Conservation (phyloP, 2,329 filamentous ascomycete genomes). For the Ophiosphaerella korrae region DNA sequence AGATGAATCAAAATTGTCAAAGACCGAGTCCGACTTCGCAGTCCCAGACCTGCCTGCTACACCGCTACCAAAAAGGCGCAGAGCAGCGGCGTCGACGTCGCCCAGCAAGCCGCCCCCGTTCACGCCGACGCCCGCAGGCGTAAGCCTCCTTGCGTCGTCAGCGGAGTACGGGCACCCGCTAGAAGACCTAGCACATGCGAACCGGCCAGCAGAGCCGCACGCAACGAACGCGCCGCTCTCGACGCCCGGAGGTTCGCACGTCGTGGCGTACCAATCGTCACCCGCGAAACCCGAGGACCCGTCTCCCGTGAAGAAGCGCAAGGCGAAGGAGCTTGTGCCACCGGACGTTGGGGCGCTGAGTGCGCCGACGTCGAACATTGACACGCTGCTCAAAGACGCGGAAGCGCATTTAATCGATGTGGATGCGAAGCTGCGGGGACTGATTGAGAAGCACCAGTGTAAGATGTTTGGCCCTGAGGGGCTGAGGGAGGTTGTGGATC, state of each 20-base stretch:
- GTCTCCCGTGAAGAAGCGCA: conserved; percentile 52
- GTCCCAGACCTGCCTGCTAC: conserved; percentile 30
- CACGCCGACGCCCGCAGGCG: conserved; percentile 56
- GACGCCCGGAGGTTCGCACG: conserved; percentile 71
- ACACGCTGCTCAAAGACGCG: conserved; percentile 75
- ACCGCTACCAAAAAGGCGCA: conserved; percentile 38
- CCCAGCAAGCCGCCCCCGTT: conserved; percentile 30
- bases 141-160: conserved; percentile 50
- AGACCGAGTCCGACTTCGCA: conserved; percentile 12
- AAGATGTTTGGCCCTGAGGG: conserved; percentile 80
- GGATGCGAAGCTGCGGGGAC: conserved; percentile 71
- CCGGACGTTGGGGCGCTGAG: conserved; percentile 32
- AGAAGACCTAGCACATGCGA: conserved; percentile 25
- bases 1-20: neutral
- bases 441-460: conserved; percentile 79
- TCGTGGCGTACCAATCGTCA: conserved; percentile 57
- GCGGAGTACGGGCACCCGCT: conserved; percentile 30
- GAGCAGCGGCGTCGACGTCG: conserved; percentile 15
- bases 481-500: conserved; percentile 75
- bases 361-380: conserved; percentile 63
- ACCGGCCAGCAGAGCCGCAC: conserved; percentile 66
- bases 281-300: conserved; percentile 34
- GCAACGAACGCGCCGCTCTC: conserved; percentile 71
- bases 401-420: conserved; percentile 73
- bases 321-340: conserved; percentile 44